Evolutionary conservation across 306 rosid species (phyloP).

Genomic region (Argentina anserina): DNA sequence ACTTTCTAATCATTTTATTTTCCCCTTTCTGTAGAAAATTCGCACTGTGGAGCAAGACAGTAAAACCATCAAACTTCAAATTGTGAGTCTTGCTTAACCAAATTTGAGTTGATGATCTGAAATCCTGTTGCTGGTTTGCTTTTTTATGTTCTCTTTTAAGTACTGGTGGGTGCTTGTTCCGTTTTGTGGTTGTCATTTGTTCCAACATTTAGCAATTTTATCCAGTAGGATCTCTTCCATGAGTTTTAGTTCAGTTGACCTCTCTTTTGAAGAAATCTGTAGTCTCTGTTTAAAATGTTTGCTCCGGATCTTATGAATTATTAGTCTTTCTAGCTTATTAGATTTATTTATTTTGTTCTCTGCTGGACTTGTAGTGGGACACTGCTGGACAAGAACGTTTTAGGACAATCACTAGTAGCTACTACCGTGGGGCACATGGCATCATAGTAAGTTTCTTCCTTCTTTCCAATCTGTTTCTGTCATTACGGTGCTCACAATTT

Average conservation of each 20-base stretch:
- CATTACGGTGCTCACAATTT: neutral
- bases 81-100: conserved; percentile 28
- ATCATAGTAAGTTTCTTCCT: conserved; percentile 36
- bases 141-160: neutral
- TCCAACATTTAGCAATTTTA: neutral
- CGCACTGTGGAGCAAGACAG: conserved; percentile 60
- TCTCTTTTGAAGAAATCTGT: neutral
- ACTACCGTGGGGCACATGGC: conserved; percentile 64
- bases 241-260: neutral
- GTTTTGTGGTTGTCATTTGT: neutral
- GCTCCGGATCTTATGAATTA: neutral
- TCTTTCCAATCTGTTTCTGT: neutral
- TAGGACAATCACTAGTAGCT: conserved; percentile 55
- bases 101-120: neutral
- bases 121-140: neutral
- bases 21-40: conserved; percentile 35
- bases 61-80: conserved; percentile 55
- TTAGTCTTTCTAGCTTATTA: neutral
- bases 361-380: conserved; percentile 38
- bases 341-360: neutral
- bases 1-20: neutral
- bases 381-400: conserved; percentile 63
- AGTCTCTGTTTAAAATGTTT: neutral
- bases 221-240: neutral
- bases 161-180: neutral